Conservation (phyloP, 2,329 filamentous ascomycete species). For the Clarireedia sp. region DNA sequence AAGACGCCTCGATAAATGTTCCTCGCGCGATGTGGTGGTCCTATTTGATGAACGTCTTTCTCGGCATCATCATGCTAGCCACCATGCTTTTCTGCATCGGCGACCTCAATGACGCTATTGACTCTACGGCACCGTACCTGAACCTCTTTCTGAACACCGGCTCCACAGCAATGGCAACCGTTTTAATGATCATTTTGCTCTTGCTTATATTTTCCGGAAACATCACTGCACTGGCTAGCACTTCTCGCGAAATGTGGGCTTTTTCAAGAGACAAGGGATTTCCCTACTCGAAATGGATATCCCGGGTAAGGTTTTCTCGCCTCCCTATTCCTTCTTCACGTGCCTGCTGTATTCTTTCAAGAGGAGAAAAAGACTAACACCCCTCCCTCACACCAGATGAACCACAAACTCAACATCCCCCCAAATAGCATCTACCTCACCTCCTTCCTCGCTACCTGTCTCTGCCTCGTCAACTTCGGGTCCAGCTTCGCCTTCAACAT, state of each 20-base stretch:
- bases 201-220: conserved; percentile 33
- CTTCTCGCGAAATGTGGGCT: conserved; percentile 34
- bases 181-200: conserved; percentile 39
- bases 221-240: conserved; percentile 31
- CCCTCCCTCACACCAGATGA: conserved; percentile 24
- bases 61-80: conserved; percentile 35
- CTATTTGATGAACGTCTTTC: conserved; percentile 38
- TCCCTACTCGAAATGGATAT: conserved; percentile 32
- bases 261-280: conserved; percentile 28
- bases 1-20: conserved; percentile 38
- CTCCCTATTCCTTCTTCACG: background rate
- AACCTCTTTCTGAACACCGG: conserved; percentile 38
- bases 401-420: conserved; percentile 25
- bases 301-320: conserved; percentile 25
- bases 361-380: too few species aligned
- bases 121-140: conserved; percentile 33
- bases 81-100: conserved; percentile 32
- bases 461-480: conserved; percentile 40
- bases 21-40: conserved; percentile 41
- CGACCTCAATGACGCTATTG: conserved; percentile 32
- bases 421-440: conserved; percentile 22
- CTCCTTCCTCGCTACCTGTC: conserved; percentile 14
- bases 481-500: conserved; percentile 45
- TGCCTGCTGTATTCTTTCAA: too few species aligned
- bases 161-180: conserved; percentile 36